These are phyloP conservation scores for Lasiodiplodia hormozganensis DNA, from an alignment of 2,329 filamentous ascomycete genomes.

Conservation along the genomic window DNA sequence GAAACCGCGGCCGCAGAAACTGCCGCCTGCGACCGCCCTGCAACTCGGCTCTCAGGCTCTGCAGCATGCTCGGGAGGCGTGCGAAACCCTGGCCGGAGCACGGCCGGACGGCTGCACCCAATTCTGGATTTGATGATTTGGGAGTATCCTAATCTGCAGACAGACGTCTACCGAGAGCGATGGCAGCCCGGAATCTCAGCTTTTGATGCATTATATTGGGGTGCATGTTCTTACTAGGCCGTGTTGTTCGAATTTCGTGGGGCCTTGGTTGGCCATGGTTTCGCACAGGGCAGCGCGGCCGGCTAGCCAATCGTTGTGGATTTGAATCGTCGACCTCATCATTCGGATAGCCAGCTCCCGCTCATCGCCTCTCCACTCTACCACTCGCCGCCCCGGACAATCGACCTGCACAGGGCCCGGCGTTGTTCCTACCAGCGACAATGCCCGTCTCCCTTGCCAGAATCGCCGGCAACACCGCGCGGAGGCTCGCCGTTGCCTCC, in stretches of 20 bases:
- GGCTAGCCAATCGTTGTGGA: conserved; percentile 14
- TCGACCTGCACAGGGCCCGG: conserved; percentile 29
- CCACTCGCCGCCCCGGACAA: conserved; percentile 17
- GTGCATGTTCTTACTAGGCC: neutral
- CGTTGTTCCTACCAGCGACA: conserved; percentile 45
- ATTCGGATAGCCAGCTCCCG: conserved; percentile 14
- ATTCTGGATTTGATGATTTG: neutral
- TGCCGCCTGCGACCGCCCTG: conserved; percentile 18
- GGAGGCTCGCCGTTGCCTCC: conserved; percentile 68
- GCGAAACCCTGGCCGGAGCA: conserved; percentile 3
- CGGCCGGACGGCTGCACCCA: neutral
- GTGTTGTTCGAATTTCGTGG: neutral
- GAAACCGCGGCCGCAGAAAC: neutral
- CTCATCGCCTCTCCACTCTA: conserved; percentile 29
- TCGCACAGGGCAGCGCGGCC: neutral
- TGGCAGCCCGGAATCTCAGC: neutral
- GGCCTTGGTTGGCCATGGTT: neutral
- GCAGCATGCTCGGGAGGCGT: neutral
- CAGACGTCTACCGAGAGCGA: no score
- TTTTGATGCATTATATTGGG: neutral
- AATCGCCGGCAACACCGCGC: conserved; percentile 74
- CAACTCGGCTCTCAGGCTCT: neutral
- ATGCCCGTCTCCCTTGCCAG: conserved; percentile 77
- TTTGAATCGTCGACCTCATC: conserved; percentile 26
- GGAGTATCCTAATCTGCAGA: no score